Percentiles rank a stretch among this genome's conserved stretches.
phyloP scores from a whole-genome alignment of 345 rosid genomes.

The Eucalyptus viminalis region DNA sequence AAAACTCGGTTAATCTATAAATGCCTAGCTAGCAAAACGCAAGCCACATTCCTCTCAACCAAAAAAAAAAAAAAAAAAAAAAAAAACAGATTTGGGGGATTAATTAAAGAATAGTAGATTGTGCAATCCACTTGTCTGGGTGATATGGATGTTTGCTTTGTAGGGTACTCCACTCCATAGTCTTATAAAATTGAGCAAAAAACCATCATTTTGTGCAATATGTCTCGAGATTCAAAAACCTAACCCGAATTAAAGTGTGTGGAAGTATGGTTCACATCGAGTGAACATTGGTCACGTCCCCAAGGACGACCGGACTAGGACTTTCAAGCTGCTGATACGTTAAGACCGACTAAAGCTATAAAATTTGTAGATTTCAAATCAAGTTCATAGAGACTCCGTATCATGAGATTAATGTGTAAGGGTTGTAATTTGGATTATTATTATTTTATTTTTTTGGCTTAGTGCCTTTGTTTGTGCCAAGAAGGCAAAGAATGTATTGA shows the following conservation, averaged over 20 bases:
- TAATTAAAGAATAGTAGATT: background rate
- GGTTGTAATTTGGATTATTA: background rate
- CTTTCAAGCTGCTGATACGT: background rate
- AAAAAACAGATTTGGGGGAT: background rate
- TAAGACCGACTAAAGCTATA: background rate
- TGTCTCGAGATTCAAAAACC: background rate
- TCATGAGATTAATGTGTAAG: background rate
- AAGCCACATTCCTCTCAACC: background rate
- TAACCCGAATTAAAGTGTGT: too few relatives aligned
- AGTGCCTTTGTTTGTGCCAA: background rate
- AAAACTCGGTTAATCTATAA: background rate
- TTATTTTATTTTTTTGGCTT: too few relatives aligned
- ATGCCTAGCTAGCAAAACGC: background rate
- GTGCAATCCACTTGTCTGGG: background rate
- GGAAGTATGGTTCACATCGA: background rate
- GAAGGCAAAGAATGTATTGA: background rate
- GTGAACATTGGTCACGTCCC: background rate
- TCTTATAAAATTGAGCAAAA: background rate
- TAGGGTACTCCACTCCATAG: background rate
- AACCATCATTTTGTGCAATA: background rate
- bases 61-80: too few relatives aligned
- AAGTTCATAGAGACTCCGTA: background rate
- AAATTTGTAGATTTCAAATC: background rate
- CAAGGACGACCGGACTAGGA: background rate
- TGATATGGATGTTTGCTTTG: background rate